Evolutionary conservation across 2,329 filamentous ascomycete species (phyloP), one percentile per base, ranked within the genome.

Genomic region (Rutstroemia sp.): DNA sequence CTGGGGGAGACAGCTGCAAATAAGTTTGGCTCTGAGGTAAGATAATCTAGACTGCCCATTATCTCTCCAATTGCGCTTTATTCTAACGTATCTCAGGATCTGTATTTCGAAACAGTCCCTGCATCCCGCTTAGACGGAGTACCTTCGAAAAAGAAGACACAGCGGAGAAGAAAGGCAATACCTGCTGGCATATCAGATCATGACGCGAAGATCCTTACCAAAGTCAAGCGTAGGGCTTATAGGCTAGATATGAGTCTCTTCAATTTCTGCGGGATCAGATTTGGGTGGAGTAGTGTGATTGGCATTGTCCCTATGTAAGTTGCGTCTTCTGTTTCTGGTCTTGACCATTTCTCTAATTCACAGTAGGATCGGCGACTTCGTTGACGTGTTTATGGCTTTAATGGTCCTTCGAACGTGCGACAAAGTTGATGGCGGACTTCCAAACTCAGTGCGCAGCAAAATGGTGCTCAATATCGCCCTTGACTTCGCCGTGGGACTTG

Each of bases 231-330:
- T 65, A 81, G 87, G 57, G 91, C 94, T 36, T 95, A 96, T 73
- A 80, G 83, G 39, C 81, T 96, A 25, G 94, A 97, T 71, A 87
- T 90, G 76, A 82, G 81, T 55, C 80, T 96, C 5, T 95, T 92
- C 75, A 91, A 82, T 67, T 82, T 89, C 68, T 82, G 87, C 61
- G 90, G 91, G 45, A 79, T 95, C 58, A 82, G 86, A 57, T 92
- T 97, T 68, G 94, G 94, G 54, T 96, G 91, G 90, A 83, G 88
- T 51, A 88, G 86, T 64, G 81, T 96, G 57, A 89, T 97, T 65
- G 94, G 86, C 14, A 69, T 97, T 7, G 72, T 97, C 54, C 94
- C 94, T 64, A 82, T 82, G 81, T 90, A 79, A 78, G 88, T 80
- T 56, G 12, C 12, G 30, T 61, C 9, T 38, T 17, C 64, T 67